phyloP scores from a whole-genome alignment of 768 basidiomycete species.

The Phanerodontia chrysosporium region DNA sequence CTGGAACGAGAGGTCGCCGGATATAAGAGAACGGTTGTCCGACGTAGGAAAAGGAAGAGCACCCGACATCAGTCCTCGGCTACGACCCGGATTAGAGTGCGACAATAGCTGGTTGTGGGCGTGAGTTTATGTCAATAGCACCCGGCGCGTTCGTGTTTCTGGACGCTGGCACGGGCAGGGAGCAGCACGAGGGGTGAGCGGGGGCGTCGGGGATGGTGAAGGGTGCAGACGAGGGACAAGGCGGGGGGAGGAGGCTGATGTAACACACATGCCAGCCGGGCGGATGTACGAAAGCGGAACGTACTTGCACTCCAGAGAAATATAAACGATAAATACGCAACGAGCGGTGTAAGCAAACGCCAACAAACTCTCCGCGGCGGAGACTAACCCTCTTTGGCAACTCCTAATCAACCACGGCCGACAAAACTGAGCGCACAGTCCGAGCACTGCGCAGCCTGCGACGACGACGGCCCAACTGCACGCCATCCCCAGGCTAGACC shows the following conservation, averaged over 20 bases:
- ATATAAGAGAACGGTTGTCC: constrained; percentile 14
- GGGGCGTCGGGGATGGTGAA: background rate
- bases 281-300: background rate
- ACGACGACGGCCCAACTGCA: background rate
- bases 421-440: too few species aligned
- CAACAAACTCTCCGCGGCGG: background rate
- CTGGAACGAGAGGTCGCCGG: background rate
- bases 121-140: constrained; percentile 12
- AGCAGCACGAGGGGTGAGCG: background rate
- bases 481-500: background rate
- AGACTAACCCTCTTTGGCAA: background rate
- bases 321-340: background rate
- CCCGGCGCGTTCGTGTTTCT: background rate
- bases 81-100: constrained; percentile 3
- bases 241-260: background rate
- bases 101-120: background rate
- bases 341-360: background rate
- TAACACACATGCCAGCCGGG: background rate
- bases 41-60: constrained; percentile 15
- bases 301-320: background rate
- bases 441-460: background rate
- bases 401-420: background rate
- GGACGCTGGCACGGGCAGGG: background rate
- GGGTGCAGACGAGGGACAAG: background rate
- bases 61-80: constrained; percentile 8